Evolutionary conservation across 345 rosid species (phyloP).

Genomic region (Noccaea bulbosa): DNA sequence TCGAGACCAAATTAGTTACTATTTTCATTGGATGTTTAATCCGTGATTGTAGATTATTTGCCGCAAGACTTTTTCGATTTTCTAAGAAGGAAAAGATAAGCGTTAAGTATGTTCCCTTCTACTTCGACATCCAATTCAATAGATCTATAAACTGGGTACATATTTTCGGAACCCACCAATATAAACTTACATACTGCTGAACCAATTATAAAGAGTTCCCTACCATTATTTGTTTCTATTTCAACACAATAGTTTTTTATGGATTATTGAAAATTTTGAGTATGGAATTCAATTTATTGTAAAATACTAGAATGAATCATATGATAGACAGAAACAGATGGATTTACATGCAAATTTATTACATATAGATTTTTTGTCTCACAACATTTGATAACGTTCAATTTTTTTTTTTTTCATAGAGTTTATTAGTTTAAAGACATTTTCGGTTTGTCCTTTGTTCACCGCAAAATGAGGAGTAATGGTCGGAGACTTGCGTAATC

Average conservation of each 20-base stretch:
- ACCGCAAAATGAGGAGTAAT: slow-evolving; percentile 25
- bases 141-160: slow-evolving; percentile 21
- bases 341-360: background rate
- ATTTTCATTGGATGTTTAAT: slow-evolving; percentile 6
- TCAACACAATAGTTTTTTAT: background rate
- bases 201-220: background rate
- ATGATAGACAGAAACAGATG: background rate
- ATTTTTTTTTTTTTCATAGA: too few species aligned
- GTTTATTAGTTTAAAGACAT: background rate
- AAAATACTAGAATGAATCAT: background rate
- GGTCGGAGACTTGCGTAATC: background rate
- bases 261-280: background rate
- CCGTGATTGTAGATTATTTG: too few species aligned
- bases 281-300: background rate
- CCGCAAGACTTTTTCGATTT: slow-evolving; percentile 24
- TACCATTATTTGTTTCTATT: slow-evolving; percentile 11
- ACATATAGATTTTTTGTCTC: background rate
- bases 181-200: background rate
- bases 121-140: slow-evolving; percentile 34
- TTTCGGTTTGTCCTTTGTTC: background rate
- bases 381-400: background rate
- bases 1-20: slow-evolving; percentile 12
- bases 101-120: slow-evolving; percentile 32
- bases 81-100: slow-evolving; percentile 18
- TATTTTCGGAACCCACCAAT: slow-evolving; percentile 18